Conservation (phyloP, 2,329 filamentous ascomycete species). For the Neurospora sp. region DNA sequence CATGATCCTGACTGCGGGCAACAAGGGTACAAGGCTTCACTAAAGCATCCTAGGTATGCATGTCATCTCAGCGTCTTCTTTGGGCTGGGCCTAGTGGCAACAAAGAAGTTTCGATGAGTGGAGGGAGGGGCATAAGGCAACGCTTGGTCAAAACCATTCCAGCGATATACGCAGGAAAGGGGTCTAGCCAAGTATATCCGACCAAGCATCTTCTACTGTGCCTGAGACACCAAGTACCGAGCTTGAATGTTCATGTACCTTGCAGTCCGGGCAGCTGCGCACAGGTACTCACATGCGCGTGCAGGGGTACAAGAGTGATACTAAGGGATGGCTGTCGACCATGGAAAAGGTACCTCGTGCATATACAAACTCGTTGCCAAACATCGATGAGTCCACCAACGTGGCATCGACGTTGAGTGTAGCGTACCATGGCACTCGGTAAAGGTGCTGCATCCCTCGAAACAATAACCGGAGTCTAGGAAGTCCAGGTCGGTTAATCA, state of each 20-base stretch:
- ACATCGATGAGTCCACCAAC: constrained; percentile 7
- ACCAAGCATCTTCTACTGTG: constrained; percentile 12
- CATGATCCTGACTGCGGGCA: constrained; percentile 15
- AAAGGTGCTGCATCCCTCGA: neutral
- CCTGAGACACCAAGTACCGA: constrained; percentile 13
- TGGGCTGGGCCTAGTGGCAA: neutral
- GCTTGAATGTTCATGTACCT: constrained; percentile 5
- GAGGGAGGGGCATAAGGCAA: constrained; percentile 1
- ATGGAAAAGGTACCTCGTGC: constrained; percentile 11
- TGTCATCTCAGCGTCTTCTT: constrained; percentile 2
- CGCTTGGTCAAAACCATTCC: neutral
- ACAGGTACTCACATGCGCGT: constrained; percentile 2
- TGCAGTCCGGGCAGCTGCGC: neutral
- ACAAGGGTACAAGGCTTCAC: constrained; percentile 12
- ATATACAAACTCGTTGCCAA: constrained; percentile 1
- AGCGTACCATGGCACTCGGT: constrained; percentile 8
- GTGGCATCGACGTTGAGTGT: constrained; percentile 11
- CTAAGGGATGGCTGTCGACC: constrained; percentile 13
- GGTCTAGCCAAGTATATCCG: constrained; percentile 8
- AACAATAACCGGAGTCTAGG: neutral
- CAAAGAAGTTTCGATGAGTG: constrained; percentile 7
- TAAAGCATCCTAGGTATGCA: neutral
- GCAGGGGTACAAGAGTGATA: constrained; percentile 10
- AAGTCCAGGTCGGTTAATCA: constrained; percentile 19
- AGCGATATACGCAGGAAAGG: constrained; percentile 3